phyloP scores from a whole-genome alignment of 192 early-diverging fungal species.

The Coemansia sp. region DNA sequence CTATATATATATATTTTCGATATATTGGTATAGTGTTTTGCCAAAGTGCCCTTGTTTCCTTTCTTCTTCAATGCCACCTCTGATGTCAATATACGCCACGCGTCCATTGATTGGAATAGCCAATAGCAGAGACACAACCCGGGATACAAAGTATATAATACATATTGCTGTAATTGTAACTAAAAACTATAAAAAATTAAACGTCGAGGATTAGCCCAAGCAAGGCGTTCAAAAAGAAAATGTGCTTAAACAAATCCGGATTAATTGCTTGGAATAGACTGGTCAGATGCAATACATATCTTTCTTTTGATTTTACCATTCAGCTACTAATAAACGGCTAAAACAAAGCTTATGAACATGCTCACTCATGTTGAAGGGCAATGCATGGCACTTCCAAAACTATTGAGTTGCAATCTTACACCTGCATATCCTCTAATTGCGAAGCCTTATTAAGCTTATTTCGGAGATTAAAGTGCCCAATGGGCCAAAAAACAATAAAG shows the following conservation, averaged over 20 bases:
- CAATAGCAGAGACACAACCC: background rate
- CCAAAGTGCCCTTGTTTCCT: background rate
- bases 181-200: background rate
- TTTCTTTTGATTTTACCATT: no score
- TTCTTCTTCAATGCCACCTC: background rate
- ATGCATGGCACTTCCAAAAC: background rate
- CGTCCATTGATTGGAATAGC: background rate
- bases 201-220: background rate
- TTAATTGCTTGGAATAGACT: no score
- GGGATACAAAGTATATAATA: background rate
- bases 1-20: background rate
- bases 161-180: background rate
- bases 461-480: no score
- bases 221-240: background rate
- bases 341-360: no score
- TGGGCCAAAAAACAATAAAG: no score
- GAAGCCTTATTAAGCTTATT: background rate
- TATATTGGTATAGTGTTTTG: background rate
- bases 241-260: background rate
- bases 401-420: background rate
- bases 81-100: conserved; percentile 8
- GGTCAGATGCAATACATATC: no score
- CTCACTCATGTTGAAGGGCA: background rate
- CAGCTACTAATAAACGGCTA: no score
- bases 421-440: background rate